These are phyloP conservation scores for Penicillium decumbens DNA, from an alignment of 2,329 filamentous ascomycete genomes.

Conservation along the genomic window DNA sequence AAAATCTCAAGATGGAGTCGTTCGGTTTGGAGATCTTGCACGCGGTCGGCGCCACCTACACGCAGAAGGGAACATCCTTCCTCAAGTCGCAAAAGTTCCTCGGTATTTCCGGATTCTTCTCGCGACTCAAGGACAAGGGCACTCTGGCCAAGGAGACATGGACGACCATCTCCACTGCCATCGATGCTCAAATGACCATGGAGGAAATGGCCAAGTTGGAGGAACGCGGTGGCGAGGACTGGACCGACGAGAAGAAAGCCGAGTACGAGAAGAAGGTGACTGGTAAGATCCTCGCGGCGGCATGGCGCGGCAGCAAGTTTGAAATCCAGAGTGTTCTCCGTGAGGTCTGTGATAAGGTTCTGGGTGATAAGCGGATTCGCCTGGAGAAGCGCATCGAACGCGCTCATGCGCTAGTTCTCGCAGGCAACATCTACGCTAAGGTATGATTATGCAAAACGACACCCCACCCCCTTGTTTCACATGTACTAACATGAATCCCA, in stretches of 20 bases:
- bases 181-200: slow-evolving; percentile 96
- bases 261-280: slow-evolving; percentile 96
- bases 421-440: slow-evolving; percentile 84
- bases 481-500: slow-evolving; percentile 37
- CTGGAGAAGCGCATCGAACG: slow-evolving; percentile 83
- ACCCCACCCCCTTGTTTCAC: neutral
- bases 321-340: slow-evolving; percentile 95
- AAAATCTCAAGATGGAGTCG: slow-evolving; percentile 98
- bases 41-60: slow-evolving; percentile 86
- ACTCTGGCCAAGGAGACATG: slow-evolving; percentile 96
- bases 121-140: slow-evolving; percentile 90
- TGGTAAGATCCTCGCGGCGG: slow-evolving; percentile 94
- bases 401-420: slow-evolving; percentile 80
- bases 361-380: slow-evolving; percentile 73
- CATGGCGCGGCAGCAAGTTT: slow-evolving; percentile 94
- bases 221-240: slow-evolving; percentile 90
- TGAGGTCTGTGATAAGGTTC: slow-evolving; percentile 85
- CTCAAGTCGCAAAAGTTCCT: slow-evolving; percentile 96
- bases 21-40: slow-evolving; percentile 96
- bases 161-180: slow-evolving; percentile 93
- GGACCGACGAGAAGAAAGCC: slow-evolving; percentile 94
- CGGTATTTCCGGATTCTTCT: slow-evolving; percentile 92
- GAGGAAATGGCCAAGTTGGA: slow-evolving; percentile 98
- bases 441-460: slow-evolving; percentile 47
- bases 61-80: slow-evolving; percentile 79